Base-by-base conservation (phyloP, 371 early-diverging fungal genomes). In the Haplosporangium sp. region DNA sequence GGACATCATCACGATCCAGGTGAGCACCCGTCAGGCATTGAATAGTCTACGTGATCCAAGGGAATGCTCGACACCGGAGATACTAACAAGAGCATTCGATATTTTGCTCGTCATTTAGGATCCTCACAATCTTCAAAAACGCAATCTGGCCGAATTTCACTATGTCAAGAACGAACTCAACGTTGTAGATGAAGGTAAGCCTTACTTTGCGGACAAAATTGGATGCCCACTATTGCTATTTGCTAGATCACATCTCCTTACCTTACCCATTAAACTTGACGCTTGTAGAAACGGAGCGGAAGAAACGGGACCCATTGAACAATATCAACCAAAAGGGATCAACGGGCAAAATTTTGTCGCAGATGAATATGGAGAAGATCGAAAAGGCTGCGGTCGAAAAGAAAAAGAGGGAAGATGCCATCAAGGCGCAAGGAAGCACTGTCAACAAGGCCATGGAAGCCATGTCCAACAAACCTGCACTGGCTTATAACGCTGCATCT, bases 1-100 rank as follows among this genome's bases (percentile, higher is more conserved):
- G 55, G 98, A 98, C 74, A 86, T 98, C 50, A 95, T 98, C 52
- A 92, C 91, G 64, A 81, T 96, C 43, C 94, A 94, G 82, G 89
- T 87, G 83, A 45, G 58, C 40, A 57, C n/a, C n/a, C n/a, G n/a
- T n/a, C n/a, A n/a, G 1, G 21, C 1, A 80, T 20, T 8, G 5
- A 40, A 43, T n/a, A 20, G 2, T n/a, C 54, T 20, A 67, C 36
- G 13, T 14, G 16, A 47, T n/a, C 6, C 53, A 45, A n/a, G n/a
- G n/a, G n/a, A n/a, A n/a, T n/a, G n/a, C n/a, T n/a, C n/a, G n/a
- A n/a, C n/a, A n/a, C n/a, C n/a, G n/a, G n/a, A n/a, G n/a, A n/a
- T n/a, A n/a, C n/a, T n/a, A n/a, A n/a, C n/a, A n/a, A n/a, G n/a
- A n/a, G n/a, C n/a, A n/a, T n/a, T n/a, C n/a, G n/a, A n/a, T n/a